phyloP scores from a whole-genome alignment of 2,329 filamentous ascomycete species.

The Tolypocladium cylindrosporum region DNA sequence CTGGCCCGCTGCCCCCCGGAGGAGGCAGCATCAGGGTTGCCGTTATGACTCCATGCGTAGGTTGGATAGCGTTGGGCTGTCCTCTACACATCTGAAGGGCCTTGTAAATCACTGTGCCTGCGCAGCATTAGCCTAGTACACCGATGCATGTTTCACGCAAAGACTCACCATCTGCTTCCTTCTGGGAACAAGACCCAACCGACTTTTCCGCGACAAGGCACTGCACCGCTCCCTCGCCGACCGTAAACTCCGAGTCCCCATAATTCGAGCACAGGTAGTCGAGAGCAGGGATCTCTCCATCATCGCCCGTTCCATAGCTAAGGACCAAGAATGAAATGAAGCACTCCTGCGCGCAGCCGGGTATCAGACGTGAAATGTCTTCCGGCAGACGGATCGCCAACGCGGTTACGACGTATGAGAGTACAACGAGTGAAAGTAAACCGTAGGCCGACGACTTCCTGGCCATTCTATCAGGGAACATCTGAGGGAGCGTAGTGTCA shows the following conservation, averaged over 20 bases:
- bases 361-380: conserved; percentile 35
- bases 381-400: conserved; percentile 20
- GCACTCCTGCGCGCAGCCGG: conserved; percentile 50
- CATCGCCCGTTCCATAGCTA: conserved; percentile 43
- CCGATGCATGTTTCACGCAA: neutral
- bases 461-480: conserved; percentile 34
- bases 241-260: conserved; percentile 52
- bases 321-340: conserved; percentile 51
- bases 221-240: conserved; percentile 62
- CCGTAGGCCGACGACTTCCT: conserved; percentile 17
- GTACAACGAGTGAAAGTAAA: conserved; percentile 21
- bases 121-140: neutral
- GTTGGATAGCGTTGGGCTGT: conserved; percentile 37
- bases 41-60: conserved; percentile 48
- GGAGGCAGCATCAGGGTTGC: conserved; percentile 39
- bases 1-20: conserved; percentile 10
- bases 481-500: conserved; percentile 17
- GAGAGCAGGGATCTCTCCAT: conserved; percentile 40
- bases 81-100: conserved; percentile 51
- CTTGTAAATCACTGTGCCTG: conserved; percentile 29
- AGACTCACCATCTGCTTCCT: conserved; percentile 26
- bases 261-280: conserved; percentile 53
- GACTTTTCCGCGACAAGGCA: conserved; percentile 49
- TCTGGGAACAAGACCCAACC: conserved; percentile 39
- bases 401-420: conserved; percentile 15